A percentile compares a stretch with the other conserved stretches of the same genome.
Evolutionary conservation across 495 filamentous ascomycete species (phyloP).

Genomic region (Lepidopterella palustris): DNA sequence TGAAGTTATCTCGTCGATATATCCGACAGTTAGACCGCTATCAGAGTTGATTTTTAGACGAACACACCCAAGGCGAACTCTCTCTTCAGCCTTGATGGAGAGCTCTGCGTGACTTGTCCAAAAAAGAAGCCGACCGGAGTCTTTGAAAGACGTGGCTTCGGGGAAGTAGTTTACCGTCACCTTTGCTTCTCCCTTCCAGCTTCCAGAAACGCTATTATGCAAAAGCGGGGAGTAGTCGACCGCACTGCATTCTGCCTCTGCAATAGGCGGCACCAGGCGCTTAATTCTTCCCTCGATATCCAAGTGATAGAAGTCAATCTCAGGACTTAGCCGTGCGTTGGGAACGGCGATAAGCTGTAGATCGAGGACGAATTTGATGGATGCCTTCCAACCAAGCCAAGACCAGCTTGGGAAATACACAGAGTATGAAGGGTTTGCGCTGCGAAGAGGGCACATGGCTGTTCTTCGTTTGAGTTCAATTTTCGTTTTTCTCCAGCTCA

Average conservation of each 20-base stretch:
- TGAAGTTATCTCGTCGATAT: neutral
- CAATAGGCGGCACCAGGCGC: neutral
- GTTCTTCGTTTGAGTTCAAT: neutral
- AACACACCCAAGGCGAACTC: neutral
- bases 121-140: neutral
- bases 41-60: neutral
- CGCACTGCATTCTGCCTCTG: neutral
- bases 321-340: neutral
- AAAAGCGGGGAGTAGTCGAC: neutral
- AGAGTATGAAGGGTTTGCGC: neutral
- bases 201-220: neutral
- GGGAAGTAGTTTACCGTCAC: neutral
- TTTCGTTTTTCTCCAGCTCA: neutral
- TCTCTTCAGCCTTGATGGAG: neutral
- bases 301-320: neutral
- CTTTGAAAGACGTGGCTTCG: neutral
- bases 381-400: neutral
- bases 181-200: neutral
- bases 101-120: neutral
- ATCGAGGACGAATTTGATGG: neutral
- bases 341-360: neutral
- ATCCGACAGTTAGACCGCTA: neutral
- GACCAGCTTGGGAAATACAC: neutral
- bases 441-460: neutral
- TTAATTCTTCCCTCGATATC: neutral